Evolutionary conservation across 441 rosid genomes (phyloP).

Genomic region (Capsella rubella): DNA sequence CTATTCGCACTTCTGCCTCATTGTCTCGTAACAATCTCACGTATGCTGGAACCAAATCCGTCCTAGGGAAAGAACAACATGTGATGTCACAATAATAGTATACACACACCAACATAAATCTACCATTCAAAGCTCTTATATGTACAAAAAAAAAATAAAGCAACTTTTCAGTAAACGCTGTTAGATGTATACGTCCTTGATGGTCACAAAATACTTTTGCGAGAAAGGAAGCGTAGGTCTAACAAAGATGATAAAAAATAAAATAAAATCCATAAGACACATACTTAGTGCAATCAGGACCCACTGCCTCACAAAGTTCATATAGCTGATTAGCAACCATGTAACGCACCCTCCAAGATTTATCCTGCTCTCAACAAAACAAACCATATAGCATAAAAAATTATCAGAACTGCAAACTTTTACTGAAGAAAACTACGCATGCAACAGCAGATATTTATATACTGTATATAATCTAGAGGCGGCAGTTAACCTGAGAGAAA

Average conservation of each 20-base stretch:
- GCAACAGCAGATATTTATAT: not conserved
- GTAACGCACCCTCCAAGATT: constrained; percentile 99
- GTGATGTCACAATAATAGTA: constrained; percentile 3
- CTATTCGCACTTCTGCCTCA: constrained; percentile 99
- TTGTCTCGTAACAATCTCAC: constrained; percentile 92
- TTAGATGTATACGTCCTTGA: constrained; percentile 4
- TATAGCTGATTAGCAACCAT: constrained; percentile 98
- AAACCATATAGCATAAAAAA: constrained; percentile 9
- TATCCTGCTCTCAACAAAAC: constrained; percentile 63
- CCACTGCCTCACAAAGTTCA: constrained; percentile 96
- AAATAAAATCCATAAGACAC: not conserved
- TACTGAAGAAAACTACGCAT: not conserved
- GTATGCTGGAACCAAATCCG: constrained; percentile 94
- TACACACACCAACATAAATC: constrained; percentile 1
- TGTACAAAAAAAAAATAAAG: not conserved
- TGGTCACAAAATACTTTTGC: not conserved
- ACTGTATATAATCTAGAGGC: not conserved
- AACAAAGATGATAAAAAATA: not conserved
- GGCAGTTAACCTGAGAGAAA: constrained; percentile 79
- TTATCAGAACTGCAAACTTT: constrained; percentile 13
- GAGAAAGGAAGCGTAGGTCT: constrained; percentile 22
- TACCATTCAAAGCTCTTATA: not conserved
- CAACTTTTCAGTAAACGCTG: not conserved
- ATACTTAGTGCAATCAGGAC: constrained; percentile 94
- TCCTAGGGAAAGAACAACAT: constrained; percentile 46